Percentiles rank a stretch among this genome's conserved stretches.
Evolutionary conservation across 805 yeast genomes (phyloP).

Genomic region (Saccharomycopsis babjevae): DNA sequence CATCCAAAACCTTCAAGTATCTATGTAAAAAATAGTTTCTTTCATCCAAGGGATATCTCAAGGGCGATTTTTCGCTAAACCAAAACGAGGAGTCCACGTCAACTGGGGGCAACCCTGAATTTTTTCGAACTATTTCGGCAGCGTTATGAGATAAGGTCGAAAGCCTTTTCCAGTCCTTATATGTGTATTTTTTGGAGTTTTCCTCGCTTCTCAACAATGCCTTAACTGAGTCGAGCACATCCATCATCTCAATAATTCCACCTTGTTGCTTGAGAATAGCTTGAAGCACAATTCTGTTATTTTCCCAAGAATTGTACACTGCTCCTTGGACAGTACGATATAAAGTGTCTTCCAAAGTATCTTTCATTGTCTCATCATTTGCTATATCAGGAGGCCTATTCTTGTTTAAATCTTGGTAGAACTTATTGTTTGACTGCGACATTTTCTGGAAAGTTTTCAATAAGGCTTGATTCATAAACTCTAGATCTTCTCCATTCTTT

Average conservation of each 20-base stretch:
- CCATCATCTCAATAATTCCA: constrained; percentile 15
- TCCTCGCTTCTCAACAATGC: background rate
- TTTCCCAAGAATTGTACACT: background rate
- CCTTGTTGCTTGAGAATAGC: constrained; percentile 8
- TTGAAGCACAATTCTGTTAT: background rate
- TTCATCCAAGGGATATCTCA: constrained; percentile 59
- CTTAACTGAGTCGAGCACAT: constrained; percentile 13
- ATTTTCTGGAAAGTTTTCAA: background rate
- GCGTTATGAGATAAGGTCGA: background rate
- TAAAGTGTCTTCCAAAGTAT: background rate
- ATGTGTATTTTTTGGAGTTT: background rate
- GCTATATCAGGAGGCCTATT: background rate
- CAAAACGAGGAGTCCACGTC: constrained; percentile 33
- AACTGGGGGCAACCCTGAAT: background rate
- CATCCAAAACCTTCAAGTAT: constrained; percentile 18
- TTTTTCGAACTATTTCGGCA: background rate
- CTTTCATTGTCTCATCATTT: background rate
- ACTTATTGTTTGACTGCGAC: background rate
- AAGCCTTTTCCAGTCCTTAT: background rate
- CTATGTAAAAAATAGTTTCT: constrained; percentile 47
- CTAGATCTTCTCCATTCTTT: constrained; percentile 2
- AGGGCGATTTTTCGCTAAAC: constrained; percentile 58
- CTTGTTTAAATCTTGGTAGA: background rate
- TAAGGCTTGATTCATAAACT: background rate
- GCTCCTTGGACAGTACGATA: background rate